These are phyloP conservation scores for Nicotiana paniculata DNA, from an alignment of 257 asterid genomes.

Conservation along the genomic window DNA sequence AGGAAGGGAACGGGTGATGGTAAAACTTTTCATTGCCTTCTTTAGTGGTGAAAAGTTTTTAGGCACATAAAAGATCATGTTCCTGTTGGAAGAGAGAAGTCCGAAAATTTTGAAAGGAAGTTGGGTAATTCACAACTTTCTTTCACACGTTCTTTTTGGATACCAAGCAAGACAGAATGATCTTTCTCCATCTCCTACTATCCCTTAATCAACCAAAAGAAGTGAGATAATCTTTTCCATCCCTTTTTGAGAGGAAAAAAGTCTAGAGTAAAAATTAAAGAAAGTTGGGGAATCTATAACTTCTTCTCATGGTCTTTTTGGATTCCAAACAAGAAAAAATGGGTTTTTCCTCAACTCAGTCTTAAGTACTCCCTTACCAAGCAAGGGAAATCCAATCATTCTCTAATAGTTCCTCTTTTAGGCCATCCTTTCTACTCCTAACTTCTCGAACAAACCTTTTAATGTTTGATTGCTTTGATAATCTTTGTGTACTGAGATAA, in stretches of 20 bases:
- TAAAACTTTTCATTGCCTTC: not conserved
- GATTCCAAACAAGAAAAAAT: not conserved
- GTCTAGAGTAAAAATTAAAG: not conserved
- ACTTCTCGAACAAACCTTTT: not conserved
- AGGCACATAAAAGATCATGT: not conserved
- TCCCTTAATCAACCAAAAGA: not conserved
- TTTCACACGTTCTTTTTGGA: not conserved
- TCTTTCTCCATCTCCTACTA: not conserved
- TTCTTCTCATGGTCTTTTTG: not conserved
- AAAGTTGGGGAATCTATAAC: not conserved
- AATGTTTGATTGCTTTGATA: not conserved
- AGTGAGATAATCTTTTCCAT: not conserved
- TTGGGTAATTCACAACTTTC: not conserved
- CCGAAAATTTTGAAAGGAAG: not conserved
- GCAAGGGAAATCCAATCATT: slow-evolving; percentile 1
- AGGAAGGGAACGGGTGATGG: not conserved
- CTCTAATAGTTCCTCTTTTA: not conserved
- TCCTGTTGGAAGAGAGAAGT: not conserved
- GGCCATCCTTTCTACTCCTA: not conserved
- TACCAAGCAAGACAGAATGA: not conserved
- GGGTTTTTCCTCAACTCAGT: not conserved
- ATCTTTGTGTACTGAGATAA: not conserved
- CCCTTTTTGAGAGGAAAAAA: not conserved
- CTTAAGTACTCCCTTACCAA: not conserved
- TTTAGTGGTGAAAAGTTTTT: not conserved